phyloP scores from a whole-genome alignment of 1,284 basidiomycete genomes.

The Marasmius oreades region DNA sequence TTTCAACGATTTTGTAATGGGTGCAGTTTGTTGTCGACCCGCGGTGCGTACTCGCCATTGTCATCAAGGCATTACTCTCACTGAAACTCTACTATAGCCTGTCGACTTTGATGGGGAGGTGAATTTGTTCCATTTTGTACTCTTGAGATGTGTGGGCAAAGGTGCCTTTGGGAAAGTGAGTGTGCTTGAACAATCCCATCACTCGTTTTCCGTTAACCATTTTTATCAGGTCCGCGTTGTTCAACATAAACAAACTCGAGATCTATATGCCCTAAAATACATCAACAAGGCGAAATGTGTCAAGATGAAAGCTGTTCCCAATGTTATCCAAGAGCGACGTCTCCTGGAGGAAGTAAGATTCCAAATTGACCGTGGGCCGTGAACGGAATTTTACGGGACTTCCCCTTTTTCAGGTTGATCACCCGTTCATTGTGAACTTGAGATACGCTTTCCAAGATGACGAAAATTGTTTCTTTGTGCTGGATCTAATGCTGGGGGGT shows the following conservation, averaged over 20 bases:
- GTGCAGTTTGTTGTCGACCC: slow-evolving; percentile 80
- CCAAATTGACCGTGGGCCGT: slow-evolving; percentile 25
- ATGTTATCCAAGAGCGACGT: slow-evolving; percentile 93
- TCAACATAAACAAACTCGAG: slow-evolving; percentile 95
- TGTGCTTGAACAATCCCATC: slow-evolving; percentile 11
- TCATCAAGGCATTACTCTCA: background rate
- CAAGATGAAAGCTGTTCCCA: slow-evolving; percentile 96
- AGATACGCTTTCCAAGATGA: slow-evolving; percentile 99
- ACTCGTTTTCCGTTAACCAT: slow-evolving; percentile 10
- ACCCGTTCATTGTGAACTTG: slow-evolving; percentile 94
- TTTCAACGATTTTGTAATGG: slow-evolving; percentile 48
- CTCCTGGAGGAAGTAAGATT: slow-evolving; percentile 81
- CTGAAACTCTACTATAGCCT: slow-evolving; percentile 51
- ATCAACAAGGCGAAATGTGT: slow-evolving; percentile 98
- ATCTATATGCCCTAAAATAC: slow-evolving; percentile 96
- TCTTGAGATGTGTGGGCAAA: slow-evolving; percentile 93
- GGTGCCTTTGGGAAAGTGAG: slow-evolving; percentile 96
- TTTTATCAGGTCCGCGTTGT: slow-evolving; percentile 85
- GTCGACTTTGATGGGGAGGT: slow-evolving; percentile 98
- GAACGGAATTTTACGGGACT: slow-evolving; percentile 2
- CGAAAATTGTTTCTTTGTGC: slow-evolving; percentile 98
- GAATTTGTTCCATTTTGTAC: slow-evolving; percentile 95
- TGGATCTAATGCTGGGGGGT: slow-evolving; percentile 97
- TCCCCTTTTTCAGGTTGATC: slow-evolving; percentile 71
- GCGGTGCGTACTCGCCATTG: slow-evolving; percentile 43